A percentile compares a stretch with the other conserved stretches of the same genome.
Evolutionary conservation across 164 flowering plant species (phyloP).

Genomic region (Cinnamomum micranthum): DNA sequence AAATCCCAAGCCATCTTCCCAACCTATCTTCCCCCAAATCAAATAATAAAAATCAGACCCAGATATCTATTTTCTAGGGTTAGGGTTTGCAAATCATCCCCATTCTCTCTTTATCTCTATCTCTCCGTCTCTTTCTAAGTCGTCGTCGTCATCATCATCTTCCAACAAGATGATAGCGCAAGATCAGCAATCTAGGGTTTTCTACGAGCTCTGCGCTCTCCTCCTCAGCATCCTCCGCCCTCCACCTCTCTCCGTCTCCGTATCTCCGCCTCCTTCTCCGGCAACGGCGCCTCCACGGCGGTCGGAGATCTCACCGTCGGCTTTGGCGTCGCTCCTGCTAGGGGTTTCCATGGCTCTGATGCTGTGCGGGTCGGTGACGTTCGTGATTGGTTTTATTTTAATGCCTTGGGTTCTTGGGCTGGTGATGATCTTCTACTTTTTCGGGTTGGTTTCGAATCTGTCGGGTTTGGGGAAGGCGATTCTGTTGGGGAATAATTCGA

Average conservation of each 20-base stretch:
- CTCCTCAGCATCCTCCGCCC: conserved; percentile 53
- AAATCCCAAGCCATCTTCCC: too few relatives aligned
- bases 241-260: conserved; percentile 33
- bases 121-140: too few relatives aligned
- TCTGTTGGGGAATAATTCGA: conserved; percentile 21
- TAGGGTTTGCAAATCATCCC: too few relatives aligned
- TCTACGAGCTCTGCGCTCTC: conserved; percentile 65
- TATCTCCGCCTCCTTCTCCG: conserved; percentile 7
- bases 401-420: conserved; percentile 94
- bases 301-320: conserved; percentile 57
- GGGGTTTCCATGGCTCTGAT: conserved; percentile 82
- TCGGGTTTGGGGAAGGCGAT: conserved; percentile 63
- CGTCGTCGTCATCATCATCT: too few relatives aligned
- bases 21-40: too few relatives aligned
- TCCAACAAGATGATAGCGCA: conserved; percentile 1
- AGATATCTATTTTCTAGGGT: too few relatives aligned
- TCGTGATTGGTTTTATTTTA: conserved; percentile 77
- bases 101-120: too few relatives aligned
- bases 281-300: conserved; percentile 6
- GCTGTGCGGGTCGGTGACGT: conserved; percentile 91
- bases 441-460: conserved; percentile 61
- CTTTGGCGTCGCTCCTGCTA: conserved; percentile 68
- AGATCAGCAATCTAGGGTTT: conserved; percentile 56
- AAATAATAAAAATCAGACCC: too few relatives aligned
- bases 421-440: conserved; percentile 62